Evolutionary conservation across 371 early-diverging fungal genomes (phyloP), one percentile per base, ranked within the genome.

Genomic region (Parasitella parasitica): DNA sequence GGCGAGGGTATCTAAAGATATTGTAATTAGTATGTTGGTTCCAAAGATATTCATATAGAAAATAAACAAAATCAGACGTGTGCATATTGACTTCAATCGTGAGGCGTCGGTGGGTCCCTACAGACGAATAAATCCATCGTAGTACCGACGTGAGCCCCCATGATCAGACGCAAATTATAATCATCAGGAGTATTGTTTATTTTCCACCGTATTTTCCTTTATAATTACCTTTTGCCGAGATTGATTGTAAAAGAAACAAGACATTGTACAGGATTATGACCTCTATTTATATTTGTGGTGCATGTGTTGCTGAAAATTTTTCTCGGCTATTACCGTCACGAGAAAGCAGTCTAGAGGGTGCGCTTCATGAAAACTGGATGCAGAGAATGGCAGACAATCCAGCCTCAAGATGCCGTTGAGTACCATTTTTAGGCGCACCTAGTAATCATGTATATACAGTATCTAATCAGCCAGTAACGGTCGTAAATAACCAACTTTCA

Each of bases 101-200:
- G 41, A 39, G 64, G 64, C 58, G 51, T 43, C 59, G 64, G 64
- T 58, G 64, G 64, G 64, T 64, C 64, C 64, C 58, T 32, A 58
- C 49, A 59, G 46, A 37, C 26, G 46, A 28, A 43, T 24, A 59
- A 63, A 34, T 35, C 30, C 32, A 18, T 53, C 54, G 51, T 54
- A 36, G 58, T 64, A 58, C 64, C 64, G 59, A 53, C 43, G 58
- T 64, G 35, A 48, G 11, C 41, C 64, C 64, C 49, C 51, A 63
- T 41, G 46, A n/a, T 46, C 64, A 64, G 64, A 64, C 64, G 64
- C 64, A 64, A 64, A 64, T 64, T 64, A 64, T 41, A 50, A 30
- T 64, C 64, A 64, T 64, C 64, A 57, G 46, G 28, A 51, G 28
- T 13, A 15, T 30, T 12, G 13, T 12, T 35, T 20, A 22, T 26